phyloP scores from a whole-genome alignment of 768 basidiomycete genomes.

The Thelephora aurantiotincta region DNA sequence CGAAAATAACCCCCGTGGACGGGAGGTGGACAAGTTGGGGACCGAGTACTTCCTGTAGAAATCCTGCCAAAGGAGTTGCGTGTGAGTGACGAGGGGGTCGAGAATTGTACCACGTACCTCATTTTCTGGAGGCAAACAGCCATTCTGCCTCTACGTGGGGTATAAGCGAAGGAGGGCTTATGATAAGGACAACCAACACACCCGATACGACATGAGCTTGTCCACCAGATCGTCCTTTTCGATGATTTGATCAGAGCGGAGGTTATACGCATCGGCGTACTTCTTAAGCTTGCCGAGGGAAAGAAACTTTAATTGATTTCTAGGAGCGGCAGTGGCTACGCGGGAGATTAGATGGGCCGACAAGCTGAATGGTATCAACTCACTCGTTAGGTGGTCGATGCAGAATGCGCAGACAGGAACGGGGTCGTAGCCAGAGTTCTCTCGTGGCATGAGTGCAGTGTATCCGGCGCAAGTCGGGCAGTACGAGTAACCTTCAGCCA shows the following conservation, averaged over 20 bases:
- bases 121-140: conserved; percentile 43
- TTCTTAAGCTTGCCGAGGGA: conserved; percentile 50
- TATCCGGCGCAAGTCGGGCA: conserved; percentile 65
- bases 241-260: conserved; percentile 43
- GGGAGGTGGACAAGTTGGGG: conserved; percentile 23
- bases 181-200: conserved; percentile 17
- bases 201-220: conserved; percentile 34
- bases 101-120: conserved; percentile 28
- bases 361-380: neutral
- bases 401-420: conserved; percentile 62
- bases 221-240: conserved; percentile 76
- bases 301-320: conserved; percentile 36
- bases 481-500: conserved; percentile 45
- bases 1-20: conserved; percentile 30
- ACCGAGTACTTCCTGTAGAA: conserved; percentile 54
- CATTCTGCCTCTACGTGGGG: conserved; percentile 32
- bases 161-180: neutral
- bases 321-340: conserved; percentile 57
- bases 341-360: conserved; percentile 3
- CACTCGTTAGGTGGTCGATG: conserved; percentile 41
- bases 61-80: conserved; percentile 19
- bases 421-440: conserved; percentile 45
- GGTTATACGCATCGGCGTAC: conserved; percentile 59
- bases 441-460: conserved; percentile 62
- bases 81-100: neutral